These are phyloP conservation scores for Canavalia ensiformis DNA, from an alignment of 306 rosid genomes.

Conservation along the genomic window DNA sequence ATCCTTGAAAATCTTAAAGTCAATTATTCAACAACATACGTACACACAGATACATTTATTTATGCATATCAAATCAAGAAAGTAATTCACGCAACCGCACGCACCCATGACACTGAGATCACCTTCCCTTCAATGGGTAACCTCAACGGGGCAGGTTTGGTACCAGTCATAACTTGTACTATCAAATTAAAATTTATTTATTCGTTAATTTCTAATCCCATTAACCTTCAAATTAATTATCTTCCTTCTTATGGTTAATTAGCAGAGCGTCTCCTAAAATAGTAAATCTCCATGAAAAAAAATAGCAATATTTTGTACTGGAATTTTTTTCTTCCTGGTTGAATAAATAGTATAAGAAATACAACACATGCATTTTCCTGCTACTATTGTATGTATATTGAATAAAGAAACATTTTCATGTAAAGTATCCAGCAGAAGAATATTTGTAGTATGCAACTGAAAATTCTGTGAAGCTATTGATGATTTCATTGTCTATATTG, in stretches of 20 bases:
- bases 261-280: neutral
- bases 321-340: neutral
- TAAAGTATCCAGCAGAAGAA: conserved; percentile 2
- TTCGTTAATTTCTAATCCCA: neutral
- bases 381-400: conserved; percentile 6
- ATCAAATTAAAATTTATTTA: neutral
- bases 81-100: conserved; percentile 56
- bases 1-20: conserved; percentile 41
- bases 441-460: conserved; percentile 10
- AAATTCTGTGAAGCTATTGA: conserved; percentile 53
- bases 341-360: neutral
- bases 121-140: conserved; percentile 30
- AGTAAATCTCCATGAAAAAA: no score
- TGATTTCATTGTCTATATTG: conserved; percentile 56
- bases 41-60: neutral
- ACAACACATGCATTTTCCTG: conserved; percentile 36
- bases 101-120: conserved; percentile 50
- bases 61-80: conserved; percentile 48
- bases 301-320: no score
- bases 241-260: neutral
- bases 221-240: conserved; percentile 8
- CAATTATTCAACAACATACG: conserved; percentile 44
- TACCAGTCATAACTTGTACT: conserved; percentile 38
- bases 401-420: conserved; percentile 26
- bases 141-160: conserved; percentile 44